phyloP scores from a whole-genome alignment of 371 early-diverging fungal genomes.

The Mortierella sp. region DNA sequence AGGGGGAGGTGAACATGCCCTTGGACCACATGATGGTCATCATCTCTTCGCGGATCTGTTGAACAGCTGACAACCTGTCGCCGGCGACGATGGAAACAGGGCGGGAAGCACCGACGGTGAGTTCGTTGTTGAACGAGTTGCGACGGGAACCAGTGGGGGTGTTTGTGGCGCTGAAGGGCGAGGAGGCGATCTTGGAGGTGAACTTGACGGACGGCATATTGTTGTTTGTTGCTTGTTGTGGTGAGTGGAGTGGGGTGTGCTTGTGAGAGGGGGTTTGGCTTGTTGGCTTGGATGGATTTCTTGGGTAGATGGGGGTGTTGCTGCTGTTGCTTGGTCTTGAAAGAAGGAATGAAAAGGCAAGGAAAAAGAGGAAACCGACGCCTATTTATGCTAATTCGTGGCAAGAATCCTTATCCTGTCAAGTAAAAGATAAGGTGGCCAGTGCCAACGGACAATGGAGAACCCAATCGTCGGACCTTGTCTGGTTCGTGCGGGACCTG shows the following conservation, averaged over 20 bases:
- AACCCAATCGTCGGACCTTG: not conserved
- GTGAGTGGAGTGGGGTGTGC: not conserved
- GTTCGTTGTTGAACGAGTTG: conserved; percentile 25
- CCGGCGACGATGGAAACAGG: not conserved
- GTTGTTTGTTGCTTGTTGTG: conserved; percentile 14
- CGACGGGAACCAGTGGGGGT: conserved; percentile 31
- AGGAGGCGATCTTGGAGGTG: conserved; percentile 18
- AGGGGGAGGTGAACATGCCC: conserved; percentile 32
- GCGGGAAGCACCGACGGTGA: not conserved
- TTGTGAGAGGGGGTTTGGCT: not conserved
- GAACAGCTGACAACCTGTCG: not conserved
- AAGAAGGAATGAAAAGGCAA: not conserved
- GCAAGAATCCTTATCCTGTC: not conserved
- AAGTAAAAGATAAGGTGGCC: not conserved
- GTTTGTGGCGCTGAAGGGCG: not conserved
- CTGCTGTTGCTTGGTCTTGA: not conserved
- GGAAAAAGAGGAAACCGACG: not conserved
- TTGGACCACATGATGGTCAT: conserved; percentile 41
- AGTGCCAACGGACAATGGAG: not conserved
- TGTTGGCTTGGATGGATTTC: not conserved
- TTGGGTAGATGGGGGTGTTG: not conserved
- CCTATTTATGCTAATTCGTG: not conserved
- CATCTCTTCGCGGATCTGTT: conserved; percentile 44
- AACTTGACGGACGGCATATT: conserved; percentile 27
- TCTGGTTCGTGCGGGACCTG: not conserved